Evolutionary conservation across 208 protist species (phyloP), one percentile per base, ranked within the genome.

Genomic region (Trypanosoma mega): DNA sequence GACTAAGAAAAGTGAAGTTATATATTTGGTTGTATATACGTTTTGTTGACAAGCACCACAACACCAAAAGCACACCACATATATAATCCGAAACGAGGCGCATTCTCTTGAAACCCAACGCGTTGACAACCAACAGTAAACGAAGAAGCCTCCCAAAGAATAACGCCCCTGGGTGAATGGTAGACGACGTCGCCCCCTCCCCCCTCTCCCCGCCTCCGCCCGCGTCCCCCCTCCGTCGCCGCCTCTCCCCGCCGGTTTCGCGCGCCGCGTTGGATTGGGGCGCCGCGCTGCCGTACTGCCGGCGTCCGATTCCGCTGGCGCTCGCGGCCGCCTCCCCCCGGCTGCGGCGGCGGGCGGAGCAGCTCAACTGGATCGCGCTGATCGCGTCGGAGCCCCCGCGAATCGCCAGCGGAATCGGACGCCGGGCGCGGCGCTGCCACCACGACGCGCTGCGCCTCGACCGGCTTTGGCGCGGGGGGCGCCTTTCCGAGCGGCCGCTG

Each of bases 261-360:
- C 43, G 51, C 24, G 44, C 27, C 41, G n/a, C 47, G 2, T 31
- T 79, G 26, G 43, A 66, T 44, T 76, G 59, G 51, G 61, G 72
- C 3, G 21, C 36, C 26, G 33, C 76, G 29, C 52, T 80, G 43
- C 36, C 44, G 12, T 80, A 54, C 56, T 63, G 53, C 33, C 44
- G 23, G 12, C 24, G 50, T 5, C 50, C 54, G 2, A 30, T 50
- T 21, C 74, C 74, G 6, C 48, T 63, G 2, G 67, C 74, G 12
- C 29, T 80, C 3, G 39, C 49, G 37, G 59, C 52, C 16, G 64
- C 44, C 48, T 65, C 63, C 11, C 68, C 74, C 2, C 37, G n/a
- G n/a, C 44, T 72, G 14, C 74, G 74, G 0, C 74, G 74, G 6
- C 50, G 57, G 3, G 34, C 50, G 33, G 74, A 80, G 50, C 74